Conservation (phyloP, 1,284 basidiomycete genomes). For the Austroboletus sp. region DNA sequence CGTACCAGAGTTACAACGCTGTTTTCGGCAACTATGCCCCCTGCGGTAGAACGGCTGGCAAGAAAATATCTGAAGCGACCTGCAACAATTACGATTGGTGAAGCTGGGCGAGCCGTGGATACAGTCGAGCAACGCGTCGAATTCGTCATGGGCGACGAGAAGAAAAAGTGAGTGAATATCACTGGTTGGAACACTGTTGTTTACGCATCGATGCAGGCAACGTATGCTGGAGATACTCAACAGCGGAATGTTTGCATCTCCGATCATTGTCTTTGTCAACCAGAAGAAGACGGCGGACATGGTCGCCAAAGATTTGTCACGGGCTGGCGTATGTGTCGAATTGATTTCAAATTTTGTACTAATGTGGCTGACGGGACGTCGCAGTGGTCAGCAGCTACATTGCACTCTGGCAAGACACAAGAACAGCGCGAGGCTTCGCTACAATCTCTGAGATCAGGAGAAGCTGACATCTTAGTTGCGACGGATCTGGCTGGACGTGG, state of each 20-base stretch:
- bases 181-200: constrained; percentile 4
- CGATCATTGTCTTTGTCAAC: constrained; percentile 98
- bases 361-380: constrained; percentile 6
- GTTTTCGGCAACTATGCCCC: constrained; percentile 98
- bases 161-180: constrained; percentile 65
- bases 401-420: constrained; percentile 97
- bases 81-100: constrained; percentile 94
- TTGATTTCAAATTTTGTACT: neutral
- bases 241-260: constrained; percentile 72
- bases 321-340: constrained; percentile 59
- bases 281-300: constrained; percentile 98
- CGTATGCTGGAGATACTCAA: constrained; percentile 87
- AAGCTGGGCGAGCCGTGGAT: constrained; percentile 94
- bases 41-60: constrained; percentile 89
- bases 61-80: constrained; percentile 89
- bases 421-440: constrained; percentile 92
- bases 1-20: constrained; percentile 83
- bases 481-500: constrained; percentile 97
- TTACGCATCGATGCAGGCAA: constrained; percentile 42
- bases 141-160: constrained; percentile 87
- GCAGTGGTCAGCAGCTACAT: constrained; percentile 79
- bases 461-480: constrained; percentile 83
- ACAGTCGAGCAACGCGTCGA: constrained; percentile 96
- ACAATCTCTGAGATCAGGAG: constrained; percentile 77
- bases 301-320: constrained; percentile 86